Base-by-base conservation (phyloP, 768 basidiomycete genomes). In the Pleurotus giganteus region DNA sequence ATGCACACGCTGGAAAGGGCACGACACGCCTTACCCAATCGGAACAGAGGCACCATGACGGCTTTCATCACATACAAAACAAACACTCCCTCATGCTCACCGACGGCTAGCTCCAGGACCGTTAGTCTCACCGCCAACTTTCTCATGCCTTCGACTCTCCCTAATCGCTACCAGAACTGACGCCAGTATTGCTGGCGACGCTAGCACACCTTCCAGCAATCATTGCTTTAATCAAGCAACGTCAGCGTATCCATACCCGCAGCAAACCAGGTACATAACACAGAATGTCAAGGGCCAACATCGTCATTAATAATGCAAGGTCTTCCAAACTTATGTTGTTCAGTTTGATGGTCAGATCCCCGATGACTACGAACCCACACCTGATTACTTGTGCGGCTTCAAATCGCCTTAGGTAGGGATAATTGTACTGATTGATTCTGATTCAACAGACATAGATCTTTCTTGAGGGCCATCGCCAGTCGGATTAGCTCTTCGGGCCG, bases 1-100 rank as follows among this genome's bases (percentile, higher is more conserved):
- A 32, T 49, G 34, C 49, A 50, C 49, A 50, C 49, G 49, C 49
- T 50, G 24, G 47, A 49, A 45, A 45, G 43, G 43, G 43, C 24
- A 4, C 26, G 13, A 11, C 31, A 50, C 4, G 32, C 49, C 29
- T 32, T 36, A 50, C 31, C 49, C 49, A 50, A 50, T 50, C 49
- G 49, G 49, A 50, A 34, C 49, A 45, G 49, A 32, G 21, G 15
- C 31, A 50, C 49, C 29, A 50, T 17, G 29, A 34, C 34, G n/a
- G 31, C 47, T 36, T 32, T 36, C 49, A 32, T 15, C n/a, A n/a
- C n/a, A n/a, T n/a, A n/a, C n/a, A n/a, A n/a, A n/a, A n/a, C n/a
- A n/a, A n/a, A n/a, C n/a, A n/a, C n/a, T n/a, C n/a, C n/a, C n/a
- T n/a, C n/a, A n/a, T n/a, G n/a, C n/a, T n/a, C n/a, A n/a, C n/a